These are phyloP conservation scores for Cetraspora pellucida DNA, from an alignment of 192 early-diverging fungal genomes.

Conservation along the genomic window DNA sequence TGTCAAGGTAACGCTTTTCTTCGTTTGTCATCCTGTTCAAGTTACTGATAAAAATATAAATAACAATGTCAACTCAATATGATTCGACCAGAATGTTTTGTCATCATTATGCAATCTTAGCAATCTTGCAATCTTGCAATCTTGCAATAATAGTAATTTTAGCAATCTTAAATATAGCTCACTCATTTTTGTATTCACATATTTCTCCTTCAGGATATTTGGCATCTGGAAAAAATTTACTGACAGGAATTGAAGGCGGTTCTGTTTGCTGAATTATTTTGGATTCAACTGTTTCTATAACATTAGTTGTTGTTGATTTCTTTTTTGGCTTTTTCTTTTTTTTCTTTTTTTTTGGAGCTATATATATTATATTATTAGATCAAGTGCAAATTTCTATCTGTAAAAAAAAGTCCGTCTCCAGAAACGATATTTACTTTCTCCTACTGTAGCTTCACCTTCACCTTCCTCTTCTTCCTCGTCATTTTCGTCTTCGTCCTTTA, in stretches of 20 bases:
- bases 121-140: no score
- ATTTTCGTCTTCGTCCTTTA: not conserved
- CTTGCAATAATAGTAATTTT: not conserved
- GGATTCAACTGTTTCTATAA: not conserved
- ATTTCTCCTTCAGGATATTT: slow-evolving; percentile 84
- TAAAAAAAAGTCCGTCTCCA: not conserved
- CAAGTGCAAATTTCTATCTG: not conserved
- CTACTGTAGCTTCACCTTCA: not conserved
- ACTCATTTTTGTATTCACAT: slow-evolving; percentile 86
- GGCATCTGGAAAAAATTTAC: slow-evolving; percentile 76
- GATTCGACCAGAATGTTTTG: not conserved
- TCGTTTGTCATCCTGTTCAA: slow-evolving; percentile 86
- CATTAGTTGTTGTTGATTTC: not conserved
- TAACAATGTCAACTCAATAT: not conserved
- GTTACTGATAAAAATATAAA: slow-evolving; percentile 58
- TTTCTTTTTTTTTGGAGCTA: slow-evolving; percentile 5
- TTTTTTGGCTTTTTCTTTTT: slow-evolving; percentile 26
- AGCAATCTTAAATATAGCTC: slow-evolving; percentile 27
- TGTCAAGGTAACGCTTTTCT: slow-evolving; percentile 87
- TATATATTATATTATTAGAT: not conserved
- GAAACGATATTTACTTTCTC: not conserved
- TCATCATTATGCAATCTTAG: no score
- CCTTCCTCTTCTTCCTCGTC: slow-evolving; percentile 19
- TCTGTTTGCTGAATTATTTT: slow-evolving; percentile 62
- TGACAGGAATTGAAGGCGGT: slow-evolving; percentile 74